Percentiles rank a stretch among this genome's conserved stretches.
Conservation (phyloP, 108 stramenopile species). For the Licmophora abbreviata region DNA sequence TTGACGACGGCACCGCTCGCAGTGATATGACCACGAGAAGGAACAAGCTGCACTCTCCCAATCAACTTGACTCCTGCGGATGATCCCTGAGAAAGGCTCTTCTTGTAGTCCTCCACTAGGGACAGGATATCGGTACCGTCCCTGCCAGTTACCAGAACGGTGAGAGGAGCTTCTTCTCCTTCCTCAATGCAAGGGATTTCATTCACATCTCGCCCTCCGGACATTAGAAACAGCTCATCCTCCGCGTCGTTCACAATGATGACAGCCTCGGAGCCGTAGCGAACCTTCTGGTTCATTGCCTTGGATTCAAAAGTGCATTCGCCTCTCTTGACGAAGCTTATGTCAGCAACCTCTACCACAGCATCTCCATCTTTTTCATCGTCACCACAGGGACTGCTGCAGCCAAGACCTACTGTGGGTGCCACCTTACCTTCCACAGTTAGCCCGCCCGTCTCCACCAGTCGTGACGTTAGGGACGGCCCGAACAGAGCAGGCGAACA, state of each 20-base stretch:
- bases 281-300: constrained; percentile 28
- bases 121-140: constrained; percentile 33
- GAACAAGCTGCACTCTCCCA: no score
- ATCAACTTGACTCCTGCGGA: no score
- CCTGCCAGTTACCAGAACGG: constrained; percentile 50
- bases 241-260: constrained; percentile 55
- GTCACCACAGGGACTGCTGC: constrained; percentile 16
- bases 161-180: constrained; percentile 28
- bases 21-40: no score
- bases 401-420: no score
- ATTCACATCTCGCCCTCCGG: constrained; percentile 15
- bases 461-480: constrained; percentile 26
- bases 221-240: constrained; percentile 73
- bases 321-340: constrained; percentile 54
- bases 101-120: no score
- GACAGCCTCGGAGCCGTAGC: constrained; percentile 28
- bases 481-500: constrained; percentile 78
- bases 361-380: constrained; percentile 8
- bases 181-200: constrained; percentile 7
- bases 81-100: constrained; percentile 13
- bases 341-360: no score
- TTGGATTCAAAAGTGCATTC: constrained; percentile 61
- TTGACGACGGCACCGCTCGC: no score
- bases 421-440: constrained; percentile 22
- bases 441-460: constrained; percentile 20